Conservation (phyloP, 2,329 filamentous ascomycete species). For the Colletotrichum phormii region DNA sequence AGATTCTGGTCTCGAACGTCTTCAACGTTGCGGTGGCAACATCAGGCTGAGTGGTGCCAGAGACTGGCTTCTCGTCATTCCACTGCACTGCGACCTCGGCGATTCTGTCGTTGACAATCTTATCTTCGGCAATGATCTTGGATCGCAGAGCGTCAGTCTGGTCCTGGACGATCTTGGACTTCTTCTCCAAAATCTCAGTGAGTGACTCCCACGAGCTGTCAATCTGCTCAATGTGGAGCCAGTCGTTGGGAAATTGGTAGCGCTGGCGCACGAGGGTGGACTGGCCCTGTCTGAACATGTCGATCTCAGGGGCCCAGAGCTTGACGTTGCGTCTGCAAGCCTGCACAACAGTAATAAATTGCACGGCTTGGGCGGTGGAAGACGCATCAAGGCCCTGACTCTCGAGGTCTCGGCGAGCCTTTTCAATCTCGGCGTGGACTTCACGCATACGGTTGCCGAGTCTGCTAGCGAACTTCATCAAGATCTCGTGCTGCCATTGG, state of each 20-base stretch:
- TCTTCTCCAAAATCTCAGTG: conserved; percentile 90
- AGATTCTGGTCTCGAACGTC: conserved; percentile 87
- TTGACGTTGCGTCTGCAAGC: conserved; percentile 95
- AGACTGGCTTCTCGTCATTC: conserved; percentile 97
- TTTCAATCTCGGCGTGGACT: conserved; percentile 90
- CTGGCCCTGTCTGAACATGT: conserved; percentile 95
- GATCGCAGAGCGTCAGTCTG: conserved; percentile 94
- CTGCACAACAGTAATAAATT: conserved; percentile 98
- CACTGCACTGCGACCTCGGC: conserved; percentile 85
- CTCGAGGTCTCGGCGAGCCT: conserved; percentile 90
- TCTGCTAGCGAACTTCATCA: conserved; percentile 90
- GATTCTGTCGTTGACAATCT: conserved; percentile 90
- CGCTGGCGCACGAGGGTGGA: conserved; percentile 91
- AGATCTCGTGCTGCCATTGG: conserved; percentile 98
- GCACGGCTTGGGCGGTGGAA: conserved; percentile 95
- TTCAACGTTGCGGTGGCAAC: conserved; percentile 85
- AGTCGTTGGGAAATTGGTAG: conserved; percentile 93
- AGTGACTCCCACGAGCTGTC: conserved; percentile 95
- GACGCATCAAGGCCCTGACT: conserved; percentile 91
- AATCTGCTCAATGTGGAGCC: conserved; percentile 96
- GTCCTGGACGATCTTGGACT: conserved; percentile 94
- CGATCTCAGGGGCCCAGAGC: conserved; percentile 94
- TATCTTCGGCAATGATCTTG: conserved; percentile 95
- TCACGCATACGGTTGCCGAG: conserved; percentile 93
- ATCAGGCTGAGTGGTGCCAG: conserved; percentile 90